phyloP scores from a whole-genome alignment of 2,329 filamentous ascomycete species.

The Rasamsonia emersonii region DNA sequence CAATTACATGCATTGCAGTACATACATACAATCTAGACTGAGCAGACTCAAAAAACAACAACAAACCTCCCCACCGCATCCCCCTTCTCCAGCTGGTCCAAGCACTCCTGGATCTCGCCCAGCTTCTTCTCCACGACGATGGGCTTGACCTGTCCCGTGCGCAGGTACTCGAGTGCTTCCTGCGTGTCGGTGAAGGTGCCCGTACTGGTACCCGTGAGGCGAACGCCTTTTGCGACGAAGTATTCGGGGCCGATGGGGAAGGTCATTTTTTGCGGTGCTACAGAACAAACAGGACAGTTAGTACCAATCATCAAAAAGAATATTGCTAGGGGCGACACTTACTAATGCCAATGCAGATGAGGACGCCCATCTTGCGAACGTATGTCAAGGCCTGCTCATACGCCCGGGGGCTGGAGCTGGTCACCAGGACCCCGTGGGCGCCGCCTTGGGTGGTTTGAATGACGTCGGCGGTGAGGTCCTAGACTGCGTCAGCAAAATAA shows the following conservation, averaged over 20 bases:
- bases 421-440: constrained; percentile 30
- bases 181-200: constrained; percentile 11
- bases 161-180: constrained; percentile 11
- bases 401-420: constrained; percentile 27
- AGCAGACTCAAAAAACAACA: not conserved
- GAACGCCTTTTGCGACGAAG: constrained; percentile 11
- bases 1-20: no score
- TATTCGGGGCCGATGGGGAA: constrained; percentile 10
- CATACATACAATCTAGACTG: no score
- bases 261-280: constrained; percentile 4
- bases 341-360: constrained; percentile 10
- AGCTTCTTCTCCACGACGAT: constrained; percentile 12
- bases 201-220: constrained; percentile 11
- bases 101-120: constrained; percentile 8
- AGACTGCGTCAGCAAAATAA: not conserved
- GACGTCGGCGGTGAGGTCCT: constrained; percentile 26
- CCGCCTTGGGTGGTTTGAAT: constrained; percentile 28
- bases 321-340: not conserved
- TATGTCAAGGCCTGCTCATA: constrained; percentile 18
- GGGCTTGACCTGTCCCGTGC: constrained; percentile 15
- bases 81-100: constrained; percentile 2
- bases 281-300: no score
- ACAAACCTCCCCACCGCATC: constrained; percentile 5
- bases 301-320: not conserved
- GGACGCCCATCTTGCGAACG: constrained; percentile 7